A percentile compares a stretch with the other conserved stretches of the same genome.
Evolutionary conservation across 2,329 filamentous ascomycete species (phyloP).

Genomic region (Xylariales sp.): DNA sequence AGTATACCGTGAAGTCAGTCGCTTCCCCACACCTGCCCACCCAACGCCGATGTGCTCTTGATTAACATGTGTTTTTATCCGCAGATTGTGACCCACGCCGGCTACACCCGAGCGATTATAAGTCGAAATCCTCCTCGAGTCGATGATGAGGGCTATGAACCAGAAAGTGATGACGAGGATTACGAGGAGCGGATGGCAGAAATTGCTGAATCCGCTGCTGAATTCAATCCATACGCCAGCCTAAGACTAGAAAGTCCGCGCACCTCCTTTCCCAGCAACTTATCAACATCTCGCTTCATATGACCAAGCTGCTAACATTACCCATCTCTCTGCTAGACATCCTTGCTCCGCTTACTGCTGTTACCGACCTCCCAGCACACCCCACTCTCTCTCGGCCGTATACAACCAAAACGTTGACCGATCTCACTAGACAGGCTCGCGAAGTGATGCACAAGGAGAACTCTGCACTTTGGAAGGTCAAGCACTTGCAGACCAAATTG

Average conservation of each 20-base stretch:
- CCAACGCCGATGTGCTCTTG: too few relatives aligned
- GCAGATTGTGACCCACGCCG: slow-evolving; percentile 69
- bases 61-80: too few relatives aligned
- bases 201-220: slow-evolving; percentile 57
- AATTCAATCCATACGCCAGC: slow-evolving; percentile 70
- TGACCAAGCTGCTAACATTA: slow-evolving; percentile 19
- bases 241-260: slow-evolving; percentile 66
- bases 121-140: slow-evolving; percentile 67
- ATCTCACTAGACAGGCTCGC: slow-evolving; percentile 65
- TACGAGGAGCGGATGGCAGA: slow-evolving; percentile 60
- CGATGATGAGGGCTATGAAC: slow-evolving; percentile 74
- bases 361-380: slow-evolving; percentile 70
- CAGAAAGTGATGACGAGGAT: slow-evolving; percentile 70
- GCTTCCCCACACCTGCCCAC: not conserved
- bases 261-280: not conserved
- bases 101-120: slow-evolving; percentile 68
- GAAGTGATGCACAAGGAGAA: slow-evolving; percentile 73
- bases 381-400: slow-evolving; percentile 72
- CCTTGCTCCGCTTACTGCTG: slow-evolving; percentile 69
- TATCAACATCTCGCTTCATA: not conserved
- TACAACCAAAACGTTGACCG: slow-evolving; percentile 66
- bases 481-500: slow-evolving; percentile 67
- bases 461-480: slow-evolving; percentile 66
- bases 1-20: slow-evolving; percentile 65
- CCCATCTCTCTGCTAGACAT: slow-evolving; percentile 54